Evolutionary conservation across 495 filamentous ascomycete genomes (phyloP).

Genomic region (Halenospora varia): DNA sequence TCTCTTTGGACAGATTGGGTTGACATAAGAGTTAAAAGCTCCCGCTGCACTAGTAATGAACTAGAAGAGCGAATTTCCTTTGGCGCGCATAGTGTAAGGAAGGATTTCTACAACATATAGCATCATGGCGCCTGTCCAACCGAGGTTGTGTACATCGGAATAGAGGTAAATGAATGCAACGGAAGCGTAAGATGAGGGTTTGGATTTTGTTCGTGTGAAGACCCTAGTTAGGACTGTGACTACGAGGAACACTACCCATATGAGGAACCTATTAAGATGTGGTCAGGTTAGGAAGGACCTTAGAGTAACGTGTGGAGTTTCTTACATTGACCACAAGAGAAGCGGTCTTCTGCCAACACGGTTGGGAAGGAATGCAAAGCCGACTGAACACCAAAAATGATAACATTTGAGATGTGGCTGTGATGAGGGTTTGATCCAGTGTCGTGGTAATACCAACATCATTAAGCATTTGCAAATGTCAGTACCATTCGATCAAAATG

Average conservation of each 20-base stretch:
- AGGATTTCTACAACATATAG: slow-evolving; percentile 25
- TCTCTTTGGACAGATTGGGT: slow-evolving; percentile 39
- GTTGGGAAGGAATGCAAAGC: slow-evolving; percentile 8
- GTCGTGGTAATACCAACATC: slow-evolving; percentile 29
- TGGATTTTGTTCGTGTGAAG: slow-evolving; percentile 4
- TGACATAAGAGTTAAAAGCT: slow-evolving; percentile 14
- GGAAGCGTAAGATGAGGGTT: slow-evolving; percentile 1
- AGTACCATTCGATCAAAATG: background rate
- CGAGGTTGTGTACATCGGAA: slow-evolving; percentile 8
- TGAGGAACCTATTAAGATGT: too few relatives aligned
- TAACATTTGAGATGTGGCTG: slow-evolving; percentile 6
- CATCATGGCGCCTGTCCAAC: slow-evolving; percentile 21
- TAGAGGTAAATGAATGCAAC: slow-evolving; percentile 18
- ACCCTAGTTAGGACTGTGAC: background rate
- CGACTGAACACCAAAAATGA: slow-evolving; percentile 4
- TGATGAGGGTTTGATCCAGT: slow-evolving; percentile 34
- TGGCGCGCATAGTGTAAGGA: slow-evolving; percentile 18
- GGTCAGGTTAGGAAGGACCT: too few relatives aligned
- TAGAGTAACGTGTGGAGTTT: too few relatives aligned
- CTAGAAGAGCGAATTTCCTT: slow-evolving; percentile 10
- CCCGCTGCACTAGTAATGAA: slow-evolving; percentile 28
- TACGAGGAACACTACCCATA: slow-evolving; percentile 11
- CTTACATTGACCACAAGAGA: background rate
- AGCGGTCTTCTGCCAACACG: slow-evolving; percentile 9
- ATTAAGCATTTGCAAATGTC: slow-evolving; percentile 2